These are phyloP conservation scores for Ormosia emarginata DNA, from an alignment of 306 rosid genomes.

Conservation along the genomic window DNA sequence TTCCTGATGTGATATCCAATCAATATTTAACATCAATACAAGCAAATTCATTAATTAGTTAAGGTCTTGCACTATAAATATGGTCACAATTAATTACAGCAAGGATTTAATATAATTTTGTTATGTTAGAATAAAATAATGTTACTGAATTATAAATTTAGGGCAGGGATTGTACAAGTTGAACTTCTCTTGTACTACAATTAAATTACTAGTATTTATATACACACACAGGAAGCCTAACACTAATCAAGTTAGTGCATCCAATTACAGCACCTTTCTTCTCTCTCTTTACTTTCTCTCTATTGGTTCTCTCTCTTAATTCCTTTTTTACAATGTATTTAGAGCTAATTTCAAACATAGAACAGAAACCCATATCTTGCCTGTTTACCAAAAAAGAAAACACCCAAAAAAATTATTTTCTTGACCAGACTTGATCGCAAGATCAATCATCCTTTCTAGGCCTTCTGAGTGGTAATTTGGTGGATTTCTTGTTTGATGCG, in stretches of 20 bases:
- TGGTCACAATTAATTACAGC: not conserved
- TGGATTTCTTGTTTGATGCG: too few relatives aligned
- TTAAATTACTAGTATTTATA: not conserved
- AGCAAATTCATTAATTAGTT: not conserved
- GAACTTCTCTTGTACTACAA: not conserved
- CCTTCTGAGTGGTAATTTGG: too few relatives aligned
- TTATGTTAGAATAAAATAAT: not conserved
- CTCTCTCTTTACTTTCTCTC: not conserved
- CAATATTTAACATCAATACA: not conserved
- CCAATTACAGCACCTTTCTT: not conserved
- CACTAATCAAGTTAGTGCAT: not conserved
- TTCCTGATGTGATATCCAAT: conserved; percentile 39
- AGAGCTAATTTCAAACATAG: not conserved
- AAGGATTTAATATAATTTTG: not conserved
- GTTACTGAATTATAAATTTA: not conserved
- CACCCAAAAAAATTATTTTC: not conserved
- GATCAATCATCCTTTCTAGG: too few relatives aligned
- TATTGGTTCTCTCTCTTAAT: not conserved
- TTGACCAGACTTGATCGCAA: not conserved
- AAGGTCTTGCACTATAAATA: not conserved
- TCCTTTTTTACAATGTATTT: not conserved
- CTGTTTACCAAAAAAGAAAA: not conserved
- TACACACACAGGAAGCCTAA: too few relatives aligned
- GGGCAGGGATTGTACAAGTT: not conserved
- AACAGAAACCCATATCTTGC: not conserved